These are phyloP conservation scores for Plantago coronopus DNA, from an alignment of 305 asterid species.

Conservation along the genomic window DNA sequence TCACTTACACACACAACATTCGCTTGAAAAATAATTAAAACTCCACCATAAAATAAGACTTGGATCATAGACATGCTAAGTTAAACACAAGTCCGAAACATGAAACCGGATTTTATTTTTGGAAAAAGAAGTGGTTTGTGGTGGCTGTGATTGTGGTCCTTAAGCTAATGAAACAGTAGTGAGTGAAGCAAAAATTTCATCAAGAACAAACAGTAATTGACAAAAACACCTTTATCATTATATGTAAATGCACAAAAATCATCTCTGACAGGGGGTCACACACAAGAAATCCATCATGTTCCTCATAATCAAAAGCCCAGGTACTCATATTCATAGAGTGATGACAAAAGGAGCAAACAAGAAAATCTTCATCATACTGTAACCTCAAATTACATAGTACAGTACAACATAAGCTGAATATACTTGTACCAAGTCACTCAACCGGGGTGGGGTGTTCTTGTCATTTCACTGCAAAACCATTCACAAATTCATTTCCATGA, in stretches of 20 bases:
- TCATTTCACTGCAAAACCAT: no score
- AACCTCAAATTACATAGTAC: background rate
- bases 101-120: no score
- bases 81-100: no score
- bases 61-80: no score
- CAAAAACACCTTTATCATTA: slow-evolving; percentile 22
- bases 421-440: no score
- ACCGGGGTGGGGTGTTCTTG: no score
- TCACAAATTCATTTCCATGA: no score
- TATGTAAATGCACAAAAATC: background rate
- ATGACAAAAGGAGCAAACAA: slow-evolving; percentile 17
- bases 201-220: slow-evolving; percentile 26
- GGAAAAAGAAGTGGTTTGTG: no score
- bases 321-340: background rate
- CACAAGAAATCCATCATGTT: background rate
- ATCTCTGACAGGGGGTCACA: slow-evolving; percentile 5
- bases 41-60: no score
- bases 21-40: no score
- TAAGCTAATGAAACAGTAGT: slow-evolving; percentile 1
- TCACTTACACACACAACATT: background rate
- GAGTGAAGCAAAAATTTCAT: slow-evolving; percentile 17
- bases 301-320: background rate
- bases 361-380: background rate
- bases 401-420: no score
- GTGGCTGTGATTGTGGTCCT: background rate